These are phyloP conservation scores for Cercophora newfieldiana DNA, from an alignment of 495 filamentous ascomycete genomes.

Conservation along the genomic window DNA sequence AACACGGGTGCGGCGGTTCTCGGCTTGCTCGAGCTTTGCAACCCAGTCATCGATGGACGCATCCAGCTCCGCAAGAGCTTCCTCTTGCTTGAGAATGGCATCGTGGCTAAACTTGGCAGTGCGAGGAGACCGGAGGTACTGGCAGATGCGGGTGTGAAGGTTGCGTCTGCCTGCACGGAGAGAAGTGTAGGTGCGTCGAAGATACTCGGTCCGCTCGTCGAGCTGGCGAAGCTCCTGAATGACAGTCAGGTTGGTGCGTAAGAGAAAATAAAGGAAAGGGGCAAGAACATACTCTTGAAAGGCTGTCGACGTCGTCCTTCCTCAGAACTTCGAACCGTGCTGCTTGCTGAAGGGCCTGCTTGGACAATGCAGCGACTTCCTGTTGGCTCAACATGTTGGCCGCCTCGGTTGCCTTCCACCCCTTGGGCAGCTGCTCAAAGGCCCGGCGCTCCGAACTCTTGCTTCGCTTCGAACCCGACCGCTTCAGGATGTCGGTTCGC, in stretches of 20 bases:
- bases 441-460: conserved; percentile 49
- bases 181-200: conserved; percentile 67
- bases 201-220: conserved; percentile 72
- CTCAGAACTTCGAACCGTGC: conserved; percentile 67
- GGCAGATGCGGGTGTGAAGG: conserved; percentile 66
- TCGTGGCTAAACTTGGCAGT: conserved; percentile 66
- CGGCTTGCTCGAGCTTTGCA: conserved; percentile 69
- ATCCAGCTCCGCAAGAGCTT: conserved; percentile 69
- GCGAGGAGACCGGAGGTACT: conserved; percentile 63
- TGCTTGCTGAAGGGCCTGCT: conserved; percentile 64
- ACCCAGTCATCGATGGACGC: conserved; percentile 76
- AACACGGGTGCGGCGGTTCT: conserved; percentile 67
- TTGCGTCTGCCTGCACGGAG: conserved; percentile 66
- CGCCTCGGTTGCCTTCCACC: conserved; percentile 56
- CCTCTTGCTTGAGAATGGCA: conserved; percentile 70
- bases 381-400: conserved; percentile 42
- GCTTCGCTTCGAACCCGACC: conserved; percentile 39
- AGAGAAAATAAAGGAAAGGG: background rate
- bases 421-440: conserved; percentile 58
- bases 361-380: conserved; percentile 57
- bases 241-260: conserved; percentile 23
- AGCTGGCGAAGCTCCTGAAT: conserved; percentile 63
- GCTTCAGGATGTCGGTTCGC: conserved; percentile 39
- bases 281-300: conserved; percentile 57
- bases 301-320: conserved; percentile 63